Base-by-base conservation (phyloP, 805 yeast species). In the Metschnikowia shivogae region DNA sequence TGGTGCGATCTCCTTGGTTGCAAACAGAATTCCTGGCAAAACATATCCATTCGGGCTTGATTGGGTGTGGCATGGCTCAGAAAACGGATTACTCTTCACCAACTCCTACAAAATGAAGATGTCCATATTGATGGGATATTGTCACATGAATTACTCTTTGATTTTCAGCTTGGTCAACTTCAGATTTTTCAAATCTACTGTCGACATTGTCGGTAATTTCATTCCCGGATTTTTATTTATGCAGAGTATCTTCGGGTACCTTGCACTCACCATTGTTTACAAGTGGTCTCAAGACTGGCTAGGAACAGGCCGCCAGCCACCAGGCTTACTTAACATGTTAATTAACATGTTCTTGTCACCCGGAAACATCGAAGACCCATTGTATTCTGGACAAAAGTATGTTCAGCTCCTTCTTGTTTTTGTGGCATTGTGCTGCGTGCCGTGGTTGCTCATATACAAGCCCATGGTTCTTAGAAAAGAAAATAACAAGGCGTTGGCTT, bases 21-120 rank as follows among this genome's bases (percentile, higher is more conserved):
- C 81, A 4, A 62, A 62, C 7, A 69, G 66, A 46, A 64, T 67
- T 7, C 32, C 50, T 12, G 63, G 63, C 3, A 82, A 81, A 24
- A 74, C 74, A 8, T 84, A 84, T 55, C 68, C 79, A 24, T 64
- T 82, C 45, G 90, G 90, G 46, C 61, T 84, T 40, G 90, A 84
- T 64, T 77, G 80, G 63, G 80, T 78, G 12, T 84, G 90, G 90
- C 90, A 84, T 59, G 89, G 89, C n/a, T 67, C 89, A 28, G 90
- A 84, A 48, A 84, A 84, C 58, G 81, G 79, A 28, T 66, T 84
- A 45, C 62, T 84, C 41, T 84, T 84, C 60, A 70, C 86, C 27
- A 84, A 84, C 59, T 84, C 89, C 0, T 83, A 81, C 63, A 84
- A 84, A 62, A 84, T 84, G 90, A 84, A 84, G 55, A 64, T 84